phyloP scores from a whole-genome alignment of 257 asterid genomes.

The Petunia axillaris region DNA sequence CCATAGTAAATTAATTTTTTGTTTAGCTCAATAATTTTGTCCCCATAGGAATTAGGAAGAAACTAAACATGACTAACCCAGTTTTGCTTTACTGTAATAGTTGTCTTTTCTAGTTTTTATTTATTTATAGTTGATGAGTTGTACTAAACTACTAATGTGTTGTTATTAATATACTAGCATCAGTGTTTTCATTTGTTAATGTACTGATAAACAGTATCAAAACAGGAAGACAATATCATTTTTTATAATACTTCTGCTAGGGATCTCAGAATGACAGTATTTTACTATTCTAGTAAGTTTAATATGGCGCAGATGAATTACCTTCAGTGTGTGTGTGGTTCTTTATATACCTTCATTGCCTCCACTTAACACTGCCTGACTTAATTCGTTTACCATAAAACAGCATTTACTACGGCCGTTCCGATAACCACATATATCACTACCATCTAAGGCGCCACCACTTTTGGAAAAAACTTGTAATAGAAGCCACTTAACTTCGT shows the following conservation, averaged over 20 bases:
- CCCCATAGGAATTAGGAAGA: neutral
- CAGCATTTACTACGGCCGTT: too few species aligned
- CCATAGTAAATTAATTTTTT: neutral
- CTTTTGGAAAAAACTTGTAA: too few species aligned
- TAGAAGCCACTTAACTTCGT: too few species aligned
- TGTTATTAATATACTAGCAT: neutral
- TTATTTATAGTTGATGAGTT: neutral
- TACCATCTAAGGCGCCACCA: too few species aligned
- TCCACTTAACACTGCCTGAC: too few species aligned
- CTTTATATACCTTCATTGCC: too few species aligned
- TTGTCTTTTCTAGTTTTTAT: neutral
- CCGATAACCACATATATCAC: too few species aligned
- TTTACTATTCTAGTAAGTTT: neutral
- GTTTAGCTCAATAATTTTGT: neutral
- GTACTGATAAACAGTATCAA: neutral
- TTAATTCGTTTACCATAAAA: too few species aligned
- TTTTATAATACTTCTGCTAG: neutral
- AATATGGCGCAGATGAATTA: neutral
- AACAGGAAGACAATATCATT: neutral
- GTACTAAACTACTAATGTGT: too few species aligned
- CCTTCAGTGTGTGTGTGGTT: neutral
- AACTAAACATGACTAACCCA: constrained; percentile 9
- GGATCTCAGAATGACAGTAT: neutral
- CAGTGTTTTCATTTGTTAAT: neutral
- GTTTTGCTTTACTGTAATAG: constrained; percentile 19